phyloP scores from a whole-genome alignment of 805 yeast species.

The Komagataella pastoris region DNA sequence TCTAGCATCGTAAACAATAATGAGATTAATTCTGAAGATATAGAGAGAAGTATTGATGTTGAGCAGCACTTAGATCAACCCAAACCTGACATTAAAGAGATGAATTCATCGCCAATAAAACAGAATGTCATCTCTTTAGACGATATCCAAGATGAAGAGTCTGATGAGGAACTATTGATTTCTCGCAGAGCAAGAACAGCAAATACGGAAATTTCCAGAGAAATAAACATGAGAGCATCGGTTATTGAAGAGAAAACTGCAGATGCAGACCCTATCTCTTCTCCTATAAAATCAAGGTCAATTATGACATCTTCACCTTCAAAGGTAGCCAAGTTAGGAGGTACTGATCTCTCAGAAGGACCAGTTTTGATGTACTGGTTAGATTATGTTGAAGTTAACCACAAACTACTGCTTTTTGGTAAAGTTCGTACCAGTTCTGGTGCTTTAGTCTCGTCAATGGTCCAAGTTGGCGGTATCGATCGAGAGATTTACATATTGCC shows the following conservation, averaged over 20 bases:
- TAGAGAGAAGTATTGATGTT: neutral
- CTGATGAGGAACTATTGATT: constrained; percentile 47
- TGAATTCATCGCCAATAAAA: constrained; percentile 2
- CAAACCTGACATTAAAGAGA: neutral
- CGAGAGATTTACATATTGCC: constrained; percentile 77
- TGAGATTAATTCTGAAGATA: neutral
- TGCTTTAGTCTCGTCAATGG: constrained; percentile 54
- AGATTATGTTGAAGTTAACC: constrained; percentile 73
- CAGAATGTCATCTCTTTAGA: constrained; percentile 6
- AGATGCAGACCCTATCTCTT: constrained; percentile 9
- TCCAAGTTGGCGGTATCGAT: constrained; percentile 56
- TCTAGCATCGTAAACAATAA: neutral
- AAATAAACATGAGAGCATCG: constrained; percentile 21
- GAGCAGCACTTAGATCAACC: neutral
- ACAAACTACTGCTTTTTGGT: constrained; percentile 64
- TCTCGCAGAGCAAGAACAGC: constrained; percentile 37
- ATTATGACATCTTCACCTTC: constrained; percentile 9
- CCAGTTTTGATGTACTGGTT: constrained; percentile 62
- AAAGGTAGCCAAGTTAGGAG: constrained; percentile 17
- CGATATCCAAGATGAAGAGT: constrained; percentile 21
- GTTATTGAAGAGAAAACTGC: constrained; percentile 11
- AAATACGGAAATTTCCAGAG: constrained; percentile 24
- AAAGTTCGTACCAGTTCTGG: constrained; percentile 52
- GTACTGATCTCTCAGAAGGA: constrained; percentile 22
- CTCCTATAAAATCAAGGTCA: constrained; percentile 5